Base-by-base conservation (phyloP, 23 red algal species). In the Gracilaria gracilis region DNA sequence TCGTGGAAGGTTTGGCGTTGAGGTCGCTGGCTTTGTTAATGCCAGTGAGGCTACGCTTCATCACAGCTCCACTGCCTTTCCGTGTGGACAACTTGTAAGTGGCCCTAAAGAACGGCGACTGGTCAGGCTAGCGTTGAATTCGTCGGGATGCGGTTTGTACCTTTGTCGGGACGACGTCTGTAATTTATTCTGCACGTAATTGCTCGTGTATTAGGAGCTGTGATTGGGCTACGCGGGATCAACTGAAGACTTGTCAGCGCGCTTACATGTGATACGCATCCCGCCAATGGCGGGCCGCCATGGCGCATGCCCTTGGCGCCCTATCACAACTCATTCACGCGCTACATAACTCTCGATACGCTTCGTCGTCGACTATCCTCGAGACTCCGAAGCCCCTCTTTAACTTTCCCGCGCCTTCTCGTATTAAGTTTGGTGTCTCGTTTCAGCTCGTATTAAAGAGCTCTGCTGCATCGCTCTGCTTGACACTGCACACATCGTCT, bases 261-360 rank as follows among this genome's bases (percentile, higher is more conserved):
- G 59, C 59, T 62, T 62, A 62, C 59, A 62, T 62, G n/a, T 62
- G 59, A 28, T 62, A 62, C 59, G 59, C 59, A 62, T 62, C 59
- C 59, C 24, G 24, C n/a, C n/a, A n/a, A n/a, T n/a, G n/a, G n/a
- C n/a, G n/a, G n/a, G n/a, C n/a, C n/a, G n/a, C 59, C 59, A 62
- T 62, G 0, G 24, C 59, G 23, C 59, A 6, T 62, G 59, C 27
- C 59, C 59, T 62, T 62, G 59, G 59, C 59, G 59, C 24, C 59
- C 59, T 29, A 62, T 62, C 59, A 31, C 24, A 9, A 62, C 6
- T 29, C 59, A 62, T 62, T 62, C 59, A 31, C 59, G 59, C 59
- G 59, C 59, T 29, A 62, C 59, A 62, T 31, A 31, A 62, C 59
- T 62, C 59, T 62, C 5, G 2, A 62, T 62, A 29, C 59, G 59